Conservation (phyloP, 2,329 filamentous ascomycete species). For the Fusarium piperis region DNA sequence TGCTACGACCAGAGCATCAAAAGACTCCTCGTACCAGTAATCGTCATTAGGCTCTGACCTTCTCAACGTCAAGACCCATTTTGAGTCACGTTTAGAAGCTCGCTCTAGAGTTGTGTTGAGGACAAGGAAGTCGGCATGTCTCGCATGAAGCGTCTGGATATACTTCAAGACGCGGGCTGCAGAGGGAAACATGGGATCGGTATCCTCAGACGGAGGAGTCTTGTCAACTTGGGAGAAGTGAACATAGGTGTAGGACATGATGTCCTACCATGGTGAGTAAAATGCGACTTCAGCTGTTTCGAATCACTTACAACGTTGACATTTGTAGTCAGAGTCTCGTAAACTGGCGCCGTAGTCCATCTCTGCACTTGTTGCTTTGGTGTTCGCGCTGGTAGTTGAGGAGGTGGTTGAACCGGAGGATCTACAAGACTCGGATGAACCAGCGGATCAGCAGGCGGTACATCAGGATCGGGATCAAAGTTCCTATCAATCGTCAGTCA, state of each 20-base stretch:
- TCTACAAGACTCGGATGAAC: neutral
- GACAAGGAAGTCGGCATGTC: constrained; percentile 32
- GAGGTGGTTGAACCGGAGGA: neutral
- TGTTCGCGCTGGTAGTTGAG: neutral
- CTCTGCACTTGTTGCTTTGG: neutral
- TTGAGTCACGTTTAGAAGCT: constrained; percentile 55
- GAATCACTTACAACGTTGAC: constrained; percentile 51
- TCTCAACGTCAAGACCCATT: constrained; percentile 61
- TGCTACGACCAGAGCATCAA: constrained; percentile 54
- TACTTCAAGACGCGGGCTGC: constrained; percentile 45
- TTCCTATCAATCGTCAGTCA: neutral
- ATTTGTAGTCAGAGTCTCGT: constrained; percentile 67
- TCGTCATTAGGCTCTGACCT: constrained; percentile 51
- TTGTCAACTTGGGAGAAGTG: constrained; percentile 53
- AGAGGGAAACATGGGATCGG: constrained; percentile 3
- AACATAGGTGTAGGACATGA: constrained; percentile 56
- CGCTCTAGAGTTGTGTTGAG: constrained; percentile 67
- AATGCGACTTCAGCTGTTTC: too few relatives aligned
- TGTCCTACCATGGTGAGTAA: neutral
- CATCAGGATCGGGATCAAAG: neutral
- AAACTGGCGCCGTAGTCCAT: constrained; percentile 45
- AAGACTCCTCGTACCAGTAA: constrained; percentile 52
- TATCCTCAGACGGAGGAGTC: neutral
- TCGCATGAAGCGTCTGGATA: constrained; percentile 36
- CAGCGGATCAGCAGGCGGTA: constrained; percentile 1